Evolutionary conservation across 208 protist genomes (phyloP).

Genomic region (Porcisia hertigi): DNA sequence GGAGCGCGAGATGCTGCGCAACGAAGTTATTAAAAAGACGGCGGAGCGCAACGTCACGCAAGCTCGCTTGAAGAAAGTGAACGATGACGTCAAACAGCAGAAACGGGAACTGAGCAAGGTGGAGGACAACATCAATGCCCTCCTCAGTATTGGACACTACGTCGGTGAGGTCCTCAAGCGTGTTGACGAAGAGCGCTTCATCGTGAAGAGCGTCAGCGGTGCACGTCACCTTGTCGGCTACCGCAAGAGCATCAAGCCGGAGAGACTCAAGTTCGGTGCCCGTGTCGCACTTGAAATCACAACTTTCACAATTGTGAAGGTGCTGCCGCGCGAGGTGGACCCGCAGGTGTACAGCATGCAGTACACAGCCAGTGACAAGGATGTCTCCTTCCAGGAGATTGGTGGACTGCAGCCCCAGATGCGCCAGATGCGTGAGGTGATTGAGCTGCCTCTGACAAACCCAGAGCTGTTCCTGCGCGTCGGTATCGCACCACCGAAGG

Average conservation of each 20-base stretch:
- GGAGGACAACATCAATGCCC: conserved; percentile 98
- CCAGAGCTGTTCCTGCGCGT: conserved; percentile 99
- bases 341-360: conserved; percentile 99
- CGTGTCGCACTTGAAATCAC: conserved; percentile 99
- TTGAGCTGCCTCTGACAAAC: conserved; percentile 99
- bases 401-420: conserved; percentile 99
- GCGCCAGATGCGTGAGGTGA: conserved; percentile 98
- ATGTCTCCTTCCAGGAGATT: conserved; percentile 95
- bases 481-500: conserved; percentile 99
- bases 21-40: conserved; percentile 63
- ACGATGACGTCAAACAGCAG: conserved; percentile 56
- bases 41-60: conserved; percentile 59
- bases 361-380: conserved; percentile 94
- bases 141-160: conserved; percentile 99
- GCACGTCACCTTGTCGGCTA: conserved; percentile 99
- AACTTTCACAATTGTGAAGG: conserved; percentile 99
- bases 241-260: conserved; percentile 94
- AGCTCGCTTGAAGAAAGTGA: conserved; percentile 46
- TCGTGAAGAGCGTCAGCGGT: conserved; percentile 99
- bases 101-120: conserved; percentile 94
- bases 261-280: conserved; percentile 94
- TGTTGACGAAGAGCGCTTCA: conserved; percentile 93
- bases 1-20: conserved; percentile 57
- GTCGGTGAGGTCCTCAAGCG: conserved; percentile 98
- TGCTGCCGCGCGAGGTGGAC: conserved; percentile 98